Base-by-base conservation (phyloP, 2,329 filamentous ascomycete genomes). In the Drechslerella dactyloides region DNA sequence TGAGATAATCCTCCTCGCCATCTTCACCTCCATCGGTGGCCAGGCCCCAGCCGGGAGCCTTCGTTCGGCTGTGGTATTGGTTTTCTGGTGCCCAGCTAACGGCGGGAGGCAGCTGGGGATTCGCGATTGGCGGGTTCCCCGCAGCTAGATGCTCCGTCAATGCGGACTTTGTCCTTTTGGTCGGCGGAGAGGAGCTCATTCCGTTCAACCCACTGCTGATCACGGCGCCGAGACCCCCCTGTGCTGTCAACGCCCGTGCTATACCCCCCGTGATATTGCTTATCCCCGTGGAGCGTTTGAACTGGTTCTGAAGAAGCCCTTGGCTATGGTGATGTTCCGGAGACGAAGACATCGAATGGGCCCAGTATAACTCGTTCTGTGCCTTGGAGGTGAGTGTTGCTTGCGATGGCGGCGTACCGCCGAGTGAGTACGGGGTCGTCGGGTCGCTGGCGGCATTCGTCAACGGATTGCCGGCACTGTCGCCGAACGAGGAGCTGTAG, bases 361-460 rank as follows among this genome's bases (percentile, higher is more conserved):
- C 64, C 10, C 57, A 58, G 33, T 51, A 48, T 17, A 68, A 19
- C 15, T 73, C 60, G 11, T 24, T 72, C 59, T 64, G 69, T 24
- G 46, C 75, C 50, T 46, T 74, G 27, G 44, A 63, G 44, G 21
- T 48, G 42, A 60, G 58, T 58, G 50, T 50, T 48, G 42, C 53
- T 37, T 53, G 75, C 48, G 50, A 44, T 15, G 75, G 76, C 17
- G 76, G 76, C 21, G 75, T 76, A 19, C 74, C 74, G 5, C 75
- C 75, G 1, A 75, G 75, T 19, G 74, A 74, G 64, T 76, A 76
- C 78, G 81, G 46, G 78, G 81, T 10, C 80, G 82, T 27, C 81
- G 84, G 19, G 82, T 84, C 15, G 81, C 82, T 19, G 81, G 79
- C 53, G 75, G 5, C 55, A 56, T 57, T 42, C 24, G 73, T 13